A percentile compares a stretch with the other conserved stretches of the same genome.
phyloP scores from a whole-genome alignment of 2,329 filamentous ascomycete genomes.

The Fusarium udum region DNA sequence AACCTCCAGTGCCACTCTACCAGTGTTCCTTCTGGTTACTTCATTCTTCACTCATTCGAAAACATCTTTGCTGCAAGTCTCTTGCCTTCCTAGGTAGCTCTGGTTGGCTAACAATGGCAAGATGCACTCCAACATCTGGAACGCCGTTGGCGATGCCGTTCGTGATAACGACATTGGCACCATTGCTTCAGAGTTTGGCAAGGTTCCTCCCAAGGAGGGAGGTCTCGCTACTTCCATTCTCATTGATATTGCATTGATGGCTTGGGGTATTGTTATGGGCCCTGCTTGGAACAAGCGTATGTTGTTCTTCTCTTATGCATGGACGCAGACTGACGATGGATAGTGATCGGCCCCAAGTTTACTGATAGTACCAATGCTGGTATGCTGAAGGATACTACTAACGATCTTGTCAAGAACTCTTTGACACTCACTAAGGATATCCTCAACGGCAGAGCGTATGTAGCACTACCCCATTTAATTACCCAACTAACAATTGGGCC shows the following conservation, averaged over 20 bases:
- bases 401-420: constrained; percentile 25
- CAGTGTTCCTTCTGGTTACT: constrained; percentile 15
- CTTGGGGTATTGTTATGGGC: constrained; percentile 22
- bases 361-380: neutral
- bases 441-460: constrained; percentile 8
- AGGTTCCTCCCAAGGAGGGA: constrained; percentile 8
- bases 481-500: neutral
- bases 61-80: constrained; percentile 6
- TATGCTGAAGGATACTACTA: constrained; percentile 16
- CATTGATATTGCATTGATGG: constrained; percentile 19
- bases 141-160: constrained; percentile 19
- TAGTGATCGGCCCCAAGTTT: constrained; percentile 18
- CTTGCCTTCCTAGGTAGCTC: accelerated
- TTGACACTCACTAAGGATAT: constrained; percentile 21
- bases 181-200: constrained; percentile 19
- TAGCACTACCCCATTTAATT: accelerated
- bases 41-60: constrained; percentile 19
- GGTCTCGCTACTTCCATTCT: constrained; percentile 8
- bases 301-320: neutral
- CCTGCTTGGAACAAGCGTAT: constrained; percentile 24
- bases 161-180: constrained; percentile 14
- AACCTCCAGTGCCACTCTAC: constrained; percentile 13
- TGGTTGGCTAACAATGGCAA: neutral
- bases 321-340: accelerated
- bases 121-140: constrained; percentile 30